These are phyloP conservation scores for Arthrobotrys megalospora DNA, from an alignment of 2,329 filamentous ascomycete genomes.

Conservation along the genomic window DNA sequence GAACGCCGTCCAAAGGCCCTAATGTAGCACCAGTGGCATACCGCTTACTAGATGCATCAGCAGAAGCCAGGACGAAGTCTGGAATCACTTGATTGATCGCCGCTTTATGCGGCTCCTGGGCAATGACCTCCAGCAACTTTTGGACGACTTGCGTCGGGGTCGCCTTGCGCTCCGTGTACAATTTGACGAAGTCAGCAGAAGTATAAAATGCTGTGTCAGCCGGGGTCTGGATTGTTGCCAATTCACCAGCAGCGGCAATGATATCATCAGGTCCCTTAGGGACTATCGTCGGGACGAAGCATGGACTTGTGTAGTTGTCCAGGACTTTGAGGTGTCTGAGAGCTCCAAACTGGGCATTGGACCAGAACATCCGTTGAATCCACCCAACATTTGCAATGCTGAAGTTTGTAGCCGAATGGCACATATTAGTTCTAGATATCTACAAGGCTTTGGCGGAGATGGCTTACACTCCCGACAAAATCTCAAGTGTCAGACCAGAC, in stretches of 20 bases:
- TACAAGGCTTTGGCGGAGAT: slow-evolving; percentile 1
- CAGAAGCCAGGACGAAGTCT: slow-evolving; percentile 73
- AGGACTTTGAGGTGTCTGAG: slow-evolving; percentile 74
- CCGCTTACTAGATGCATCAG: slow-evolving; percentile 72
- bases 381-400: slow-evolving; percentile 75
- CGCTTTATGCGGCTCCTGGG: slow-evolving; percentile 43
- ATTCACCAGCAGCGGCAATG: slow-evolving; percentile 63
- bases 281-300: slow-evolving; percentile 70
- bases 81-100: slow-evolving; percentile 58
- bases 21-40: slow-evolving; percentile 69
- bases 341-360: slow-evolving; percentile 76
- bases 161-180: slow-evolving; percentile 71
- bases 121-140: slow-evolving; percentile 72
- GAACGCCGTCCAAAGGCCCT: slow-evolving; percentile 79
- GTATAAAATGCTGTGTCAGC: slow-evolving; percentile 73
- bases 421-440: not conserved
- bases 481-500: slow-evolving; percentile 37
- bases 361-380: slow-evolving; percentile 78
- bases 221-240: slow-evolving; percentile 69
- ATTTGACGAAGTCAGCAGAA: slow-evolving; percentile 82
- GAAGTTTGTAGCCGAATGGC: not conserved
- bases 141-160: slow-evolving; percentile 72
- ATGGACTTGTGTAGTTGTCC: slow-evolving; percentile 69
- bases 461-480: slow-evolving; percentile 44
- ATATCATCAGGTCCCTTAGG: slow-evolving; percentile 66